These are phyloP conservation scores for Debaryomyces castellii DNA, from an alignment of 805 yeast genomes.

Conservation along the genomic window DNA sequence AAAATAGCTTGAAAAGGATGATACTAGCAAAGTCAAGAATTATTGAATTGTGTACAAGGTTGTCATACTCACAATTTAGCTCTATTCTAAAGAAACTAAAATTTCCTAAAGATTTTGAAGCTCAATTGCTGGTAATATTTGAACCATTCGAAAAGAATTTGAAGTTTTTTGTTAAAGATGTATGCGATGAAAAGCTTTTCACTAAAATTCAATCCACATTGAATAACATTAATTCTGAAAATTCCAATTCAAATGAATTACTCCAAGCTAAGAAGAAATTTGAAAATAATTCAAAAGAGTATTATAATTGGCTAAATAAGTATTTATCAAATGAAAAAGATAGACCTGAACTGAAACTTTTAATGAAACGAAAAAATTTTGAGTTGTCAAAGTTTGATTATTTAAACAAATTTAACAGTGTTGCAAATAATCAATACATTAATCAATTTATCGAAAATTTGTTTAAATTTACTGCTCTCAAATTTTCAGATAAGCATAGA, in stretches of 20 bases:
- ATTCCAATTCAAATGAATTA: conserved; percentile 21
- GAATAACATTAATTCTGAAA: conserved; percentile 8
- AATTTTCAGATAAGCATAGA: conserved; percentile 10
- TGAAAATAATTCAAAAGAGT: conserved; percentile 41
- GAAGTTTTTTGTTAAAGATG: conserved; percentile 23
- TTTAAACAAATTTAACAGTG: conserved; percentile 37
- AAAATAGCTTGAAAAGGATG: conserved; percentile 22
- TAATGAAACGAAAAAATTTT: conserved; percentile 35
- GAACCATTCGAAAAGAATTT: conserved; percentile 34
- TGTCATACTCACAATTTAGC: conserved; percentile 24
- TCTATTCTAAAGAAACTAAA: conserved; percentile 20
- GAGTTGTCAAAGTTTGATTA: conserved; percentile 48
- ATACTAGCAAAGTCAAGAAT: conserved; percentile 16
- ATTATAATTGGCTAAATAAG: conserved; percentile 43
- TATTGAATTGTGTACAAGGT: conserved; percentile 20
- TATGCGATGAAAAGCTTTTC: conserved; percentile 27
- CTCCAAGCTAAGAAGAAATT: conserved; percentile 29
- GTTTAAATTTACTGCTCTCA: conserved; percentile 31
- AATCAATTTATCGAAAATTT: conserved; percentile 36
- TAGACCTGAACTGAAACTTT: conserved; percentile 39
- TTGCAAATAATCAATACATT: conserved; percentile 39
- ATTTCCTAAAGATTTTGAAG: conserved; percentile 25
- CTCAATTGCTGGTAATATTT: conserved; percentile 22
- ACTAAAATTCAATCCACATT: conserved; percentile 22
- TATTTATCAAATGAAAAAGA: conserved; percentile 44